A percentile compares a stretch with the other conserved stretches of the same genome.
Conservation (phyloP, 805 yeast species). For the Nakazawaea wickerhamii region DNA sequence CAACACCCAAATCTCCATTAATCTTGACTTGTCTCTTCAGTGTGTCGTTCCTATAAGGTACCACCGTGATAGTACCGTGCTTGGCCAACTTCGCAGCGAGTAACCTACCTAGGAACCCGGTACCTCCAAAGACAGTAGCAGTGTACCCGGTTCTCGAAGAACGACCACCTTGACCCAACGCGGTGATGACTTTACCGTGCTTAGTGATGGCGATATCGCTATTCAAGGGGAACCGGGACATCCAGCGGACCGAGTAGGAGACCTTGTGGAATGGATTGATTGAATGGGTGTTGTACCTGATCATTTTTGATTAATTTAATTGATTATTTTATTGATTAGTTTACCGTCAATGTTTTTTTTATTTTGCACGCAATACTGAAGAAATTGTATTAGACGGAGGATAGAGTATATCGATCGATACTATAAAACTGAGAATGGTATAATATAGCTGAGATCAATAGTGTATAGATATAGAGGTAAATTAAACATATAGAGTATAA, state of each 20-base stretch:
- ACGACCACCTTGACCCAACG: constrained; percentile 76
- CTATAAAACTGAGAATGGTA: too few species aligned
- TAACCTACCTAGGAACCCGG: constrained; percentile 74
- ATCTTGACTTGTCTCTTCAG: constrained; percentile 74
- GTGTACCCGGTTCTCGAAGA: constrained; percentile 85
- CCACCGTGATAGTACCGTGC: constrained; percentile 73
- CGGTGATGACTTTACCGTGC: constrained; percentile 65
- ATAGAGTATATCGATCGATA: too few species aligned
- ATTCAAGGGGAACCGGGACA: constrained; percentile 29
- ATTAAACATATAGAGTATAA: too few species aligned
- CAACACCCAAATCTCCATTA: constrained; percentile 83
- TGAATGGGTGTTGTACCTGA: background rate
- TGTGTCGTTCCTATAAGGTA: constrained; percentile 79
- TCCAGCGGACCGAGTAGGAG: background rate
- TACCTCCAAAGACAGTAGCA: constrained; percentile 82
- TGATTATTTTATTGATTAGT: too few species aligned
- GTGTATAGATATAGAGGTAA: too few species aligned
- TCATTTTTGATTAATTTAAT: too few species aligned
- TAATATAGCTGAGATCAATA: too few species aligned
- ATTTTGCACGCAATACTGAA: too few species aligned
- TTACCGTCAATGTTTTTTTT: too few species aligned
- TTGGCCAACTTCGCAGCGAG: constrained; percentile 68
- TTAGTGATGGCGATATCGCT: constrained; percentile 69
- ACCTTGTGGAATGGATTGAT: too few species aligned
- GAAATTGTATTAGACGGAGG: too few species aligned